Evolutionary conservation across 1,139 yeast genomes (phyloP).

Genomic region (Arxiozyma slooffiae): DNA sequence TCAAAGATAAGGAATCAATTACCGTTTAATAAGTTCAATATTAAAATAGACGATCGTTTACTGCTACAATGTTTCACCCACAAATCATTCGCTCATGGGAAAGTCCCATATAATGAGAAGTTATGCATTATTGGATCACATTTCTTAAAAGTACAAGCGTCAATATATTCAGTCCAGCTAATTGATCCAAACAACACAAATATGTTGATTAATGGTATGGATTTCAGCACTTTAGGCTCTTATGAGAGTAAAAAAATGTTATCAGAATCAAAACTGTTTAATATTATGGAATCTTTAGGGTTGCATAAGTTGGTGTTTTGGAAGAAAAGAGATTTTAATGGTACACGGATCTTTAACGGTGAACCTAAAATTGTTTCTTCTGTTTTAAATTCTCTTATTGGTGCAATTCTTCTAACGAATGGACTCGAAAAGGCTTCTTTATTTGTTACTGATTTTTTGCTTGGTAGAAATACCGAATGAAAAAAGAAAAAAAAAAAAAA

Average conservation of each 20-base stretch:
- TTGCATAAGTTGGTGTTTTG: slow-evolving; percentile 59
- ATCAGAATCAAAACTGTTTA: slow-evolving; percentile 43
- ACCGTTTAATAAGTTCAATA: slow-evolving; percentile 29
- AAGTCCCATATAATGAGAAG: slow-evolving; percentile 80
- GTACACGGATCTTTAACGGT: slow-evolving; percentile 44
- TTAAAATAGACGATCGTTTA: slow-evolving; percentile 28
- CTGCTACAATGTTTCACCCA: slow-evolving; percentile 78
- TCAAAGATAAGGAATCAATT: slow-evolving; percentile 22
- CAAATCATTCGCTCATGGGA: slow-evolving; percentile 88
- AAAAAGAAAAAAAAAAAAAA: background rate
- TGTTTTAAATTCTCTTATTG: slow-evolving; percentile 65
- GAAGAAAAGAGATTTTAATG: slow-evolving; percentile 49
- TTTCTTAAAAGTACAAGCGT: slow-evolving; percentile 50
- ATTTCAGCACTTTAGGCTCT: slow-evolving; percentile 58
- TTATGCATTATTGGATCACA: slow-evolving; percentile 71
- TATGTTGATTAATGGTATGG: slow-evolving; percentile 39
- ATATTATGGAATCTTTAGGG: slow-evolving; percentile 41
- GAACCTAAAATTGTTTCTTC: slow-evolving; percentile 56
- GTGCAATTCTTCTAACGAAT: slow-evolving; percentile 63
- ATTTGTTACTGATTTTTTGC: slow-evolving; percentile 33
- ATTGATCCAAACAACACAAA: slow-evolving; percentile 18
- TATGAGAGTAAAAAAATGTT: slow-evolving; percentile 42
- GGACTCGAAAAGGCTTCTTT: slow-evolving; percentile 52
- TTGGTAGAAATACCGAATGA: background rate
- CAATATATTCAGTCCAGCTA: slow-evolving; percentile 37